Base-by-base conservation (phyloP, 208 protist genomes). In the Angomonas desouzai region DNA sequence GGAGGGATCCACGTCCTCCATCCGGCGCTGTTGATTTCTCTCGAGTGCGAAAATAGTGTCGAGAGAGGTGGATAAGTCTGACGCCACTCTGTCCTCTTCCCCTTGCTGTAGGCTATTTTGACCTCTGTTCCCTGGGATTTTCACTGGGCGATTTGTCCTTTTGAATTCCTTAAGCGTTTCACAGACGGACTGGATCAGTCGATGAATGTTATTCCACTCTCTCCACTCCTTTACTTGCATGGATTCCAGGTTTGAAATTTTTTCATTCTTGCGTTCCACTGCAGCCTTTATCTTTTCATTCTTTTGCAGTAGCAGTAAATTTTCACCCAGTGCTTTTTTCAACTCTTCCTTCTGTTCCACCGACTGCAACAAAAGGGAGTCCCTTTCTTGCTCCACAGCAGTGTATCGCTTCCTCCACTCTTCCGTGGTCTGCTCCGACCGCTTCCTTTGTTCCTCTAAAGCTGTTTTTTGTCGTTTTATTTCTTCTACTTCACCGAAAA, bases 281-380 rank as follows among this genome's bases (percentile, higher is more conserved):
- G 45, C n/a, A 6, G 20, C 18, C 20, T 23, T 51, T 27, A 51
- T 27, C 20, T 51, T 51, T 51, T 51, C 45, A 51, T 51, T 51
- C 45, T 51, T 51, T 51, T 51, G 45, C 9, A 51, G 45, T 4
- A 27, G 10, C 9, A 23, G 18, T 4, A 51, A 23, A 13, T 13
- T 51, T 27, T 51, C 45, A 23, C n/a, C n/a, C n/a, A 51, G n/a
- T 23, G 45, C 45, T 16, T 51, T 23, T 51, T 51, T 51, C 3
- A 51, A 16, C 6, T 13, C 10, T 23, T 51, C 45, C n/a, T 51
- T 51, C 10, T 13, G 10, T 27, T 13, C 3, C 9, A 51, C 20
- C 18, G n/a, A 23, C 45, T 13, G 9, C 20, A 9, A 6, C 45
- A 9, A 6, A 51, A 13, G 6, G 3, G 9, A 22, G 3, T 51